Evolutionary conservation across 768 basidiomycete genomes (phyloP).

Genomic region (Pleurotus pulmonarius): DNA sequence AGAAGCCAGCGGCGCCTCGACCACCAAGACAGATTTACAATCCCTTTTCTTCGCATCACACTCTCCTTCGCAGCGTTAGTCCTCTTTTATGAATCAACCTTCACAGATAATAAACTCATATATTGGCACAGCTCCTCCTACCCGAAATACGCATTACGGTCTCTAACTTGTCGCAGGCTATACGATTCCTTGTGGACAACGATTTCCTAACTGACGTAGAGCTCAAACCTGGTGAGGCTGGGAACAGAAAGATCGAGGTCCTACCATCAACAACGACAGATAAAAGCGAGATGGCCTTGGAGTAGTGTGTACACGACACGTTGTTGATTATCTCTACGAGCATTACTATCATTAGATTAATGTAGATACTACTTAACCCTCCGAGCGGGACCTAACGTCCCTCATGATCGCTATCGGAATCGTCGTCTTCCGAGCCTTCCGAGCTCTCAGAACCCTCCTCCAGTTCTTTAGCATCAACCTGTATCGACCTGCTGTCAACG

Average conservation of each 20-base stretch:
- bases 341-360: slow-evolving; percentile 10
- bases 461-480: slow-evolving; percentile 52
- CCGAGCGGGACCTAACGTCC: background rate
- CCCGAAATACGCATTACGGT: slow-evolving; percentile 87
- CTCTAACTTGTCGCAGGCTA: slow-evolving; percentile 90
- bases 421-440: slow-evolving; percentile 30
- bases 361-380: slow-evolving; percentile 3
- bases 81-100: background rate
- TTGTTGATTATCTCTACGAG: background rate
- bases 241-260: slow-evolving; percentile 60
- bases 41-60: slow-evolving; percentile 64
- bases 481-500: slow-evolving; percentile 68
- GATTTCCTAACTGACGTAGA: slow-evolving; percentile 83
- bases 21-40: slow-evolving; percentile 54
- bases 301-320: background rate
- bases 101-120: slow-evolving; percentile 7
- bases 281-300: no score
- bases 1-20: slow-evolving; percentile 26
- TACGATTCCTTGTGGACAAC: slow-evolving; percentile 87
- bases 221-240: slow-evolving; percentile 72
- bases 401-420: slow-evolving; percentile 28
- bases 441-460: slow-evolving; percentile 28
- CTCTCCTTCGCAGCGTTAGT: slow-evolving; percentile 77
- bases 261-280: slow-evolving; percentile 20
- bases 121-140: slow-evolving; percentile 55